Evolutionary conservation across 164 flowering plant genomes (phyloP).

Genomic region (Dillenia turbinata): DNA sequence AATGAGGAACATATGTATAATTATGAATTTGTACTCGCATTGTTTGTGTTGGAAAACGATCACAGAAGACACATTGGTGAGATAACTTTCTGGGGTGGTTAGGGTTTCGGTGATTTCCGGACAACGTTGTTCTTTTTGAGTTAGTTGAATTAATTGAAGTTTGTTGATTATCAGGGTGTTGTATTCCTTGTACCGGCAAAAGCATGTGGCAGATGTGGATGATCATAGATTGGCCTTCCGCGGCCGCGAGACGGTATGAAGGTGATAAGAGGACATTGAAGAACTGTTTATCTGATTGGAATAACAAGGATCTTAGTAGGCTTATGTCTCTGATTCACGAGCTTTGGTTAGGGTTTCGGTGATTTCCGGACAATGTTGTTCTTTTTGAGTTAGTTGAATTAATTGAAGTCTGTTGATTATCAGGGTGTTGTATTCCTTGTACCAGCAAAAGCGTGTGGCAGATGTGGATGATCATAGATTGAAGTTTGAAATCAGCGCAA

Average conservation of each 20-base stretch:
- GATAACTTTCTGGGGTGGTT: too few species aligned
- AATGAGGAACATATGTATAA: too few species aligned
- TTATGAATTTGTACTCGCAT: too few species aligned
- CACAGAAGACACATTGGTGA: too few species aligned
- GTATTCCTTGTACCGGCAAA: slow-evolving; percentile 59
- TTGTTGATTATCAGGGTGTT: slow-evolving; percentile 44
- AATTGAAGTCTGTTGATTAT: too few species aligned
- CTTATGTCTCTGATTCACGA: slow-evolving; percentile 57
- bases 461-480: slow-evolving; percentile 75
- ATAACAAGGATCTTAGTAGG: slow-evolving; percentile 57
- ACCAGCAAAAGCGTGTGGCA: slow-evolving; percentile 72
- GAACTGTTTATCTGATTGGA: slow-evolving; percentile 64
- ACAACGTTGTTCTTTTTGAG: not conserved
- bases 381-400: not conserved
- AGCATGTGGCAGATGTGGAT: too few species aligned
- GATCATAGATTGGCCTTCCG: slow-evolving; percentile 72
- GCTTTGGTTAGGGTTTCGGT: slow-evolving; percentile 47
- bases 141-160: too few species aligned
- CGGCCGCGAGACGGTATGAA: slow-evolving; percentile 33
- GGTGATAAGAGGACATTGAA: slow-evolving; percentile 21
- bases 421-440: slow-evolving; percentile 60
- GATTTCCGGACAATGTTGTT: not conserved
- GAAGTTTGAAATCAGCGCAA: slow-evolving; percentile 82
- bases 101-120: slow-evolving; percentile 3
- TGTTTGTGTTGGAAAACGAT: too few species aligned